These are phyloP conservation scores for Fusarium pseudocircinatum DNA, from an alignment of 2,329 filamentous ascomycete species.

Conservation along the genomic window DNA sequence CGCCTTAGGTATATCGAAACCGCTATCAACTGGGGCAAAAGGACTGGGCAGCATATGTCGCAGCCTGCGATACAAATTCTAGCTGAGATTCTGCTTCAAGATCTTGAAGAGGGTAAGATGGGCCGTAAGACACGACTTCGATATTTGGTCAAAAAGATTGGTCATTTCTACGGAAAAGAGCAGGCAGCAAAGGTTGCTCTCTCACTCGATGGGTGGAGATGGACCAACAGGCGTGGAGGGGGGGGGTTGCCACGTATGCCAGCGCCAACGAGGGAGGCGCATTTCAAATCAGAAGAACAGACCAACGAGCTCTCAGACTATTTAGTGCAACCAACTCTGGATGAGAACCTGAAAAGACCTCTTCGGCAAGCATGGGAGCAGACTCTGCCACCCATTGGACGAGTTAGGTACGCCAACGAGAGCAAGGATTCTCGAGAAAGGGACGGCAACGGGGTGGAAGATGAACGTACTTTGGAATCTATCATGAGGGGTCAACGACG, in stretches of 20 bases:
- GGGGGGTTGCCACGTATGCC: not conserved
- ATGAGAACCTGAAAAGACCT: not conserved
- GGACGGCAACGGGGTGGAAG: not conserved
- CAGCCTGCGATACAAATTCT: constrained; percentile 42
- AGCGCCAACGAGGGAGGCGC: not conserved
- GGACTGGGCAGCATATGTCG: constrained; percentile 38
- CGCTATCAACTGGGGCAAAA: constrained; percentile 40
- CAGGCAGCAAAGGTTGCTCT: constrained; percentile 20
- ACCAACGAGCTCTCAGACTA: not conserved
- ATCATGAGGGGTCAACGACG: constrained; percentile 3
- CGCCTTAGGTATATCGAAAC: constrained; percentile 45
- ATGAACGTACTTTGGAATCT: not conserved
- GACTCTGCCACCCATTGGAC: not conserved
- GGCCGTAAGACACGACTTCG: constrained; percentile 47
- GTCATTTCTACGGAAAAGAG: constrained; percentile 41
- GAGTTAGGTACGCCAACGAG: not conserved
- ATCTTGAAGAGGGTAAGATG: constrained; percentile 47
- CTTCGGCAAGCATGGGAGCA: not conserved
- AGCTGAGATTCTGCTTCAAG: constrained; percentile 43
- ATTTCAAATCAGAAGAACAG: not conserved
- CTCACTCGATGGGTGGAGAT: constrained; percentile 38
- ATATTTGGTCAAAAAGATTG: constrained; percentile 44
- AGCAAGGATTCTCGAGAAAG: not conserved
- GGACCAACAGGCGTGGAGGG: constrained; percentile 21
- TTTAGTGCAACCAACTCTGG: not conserved